These are phyloP conservation scores for Betula pendula DNA, from an alignment of 306 rosid species.

Conservation along the genomic window DNA sequence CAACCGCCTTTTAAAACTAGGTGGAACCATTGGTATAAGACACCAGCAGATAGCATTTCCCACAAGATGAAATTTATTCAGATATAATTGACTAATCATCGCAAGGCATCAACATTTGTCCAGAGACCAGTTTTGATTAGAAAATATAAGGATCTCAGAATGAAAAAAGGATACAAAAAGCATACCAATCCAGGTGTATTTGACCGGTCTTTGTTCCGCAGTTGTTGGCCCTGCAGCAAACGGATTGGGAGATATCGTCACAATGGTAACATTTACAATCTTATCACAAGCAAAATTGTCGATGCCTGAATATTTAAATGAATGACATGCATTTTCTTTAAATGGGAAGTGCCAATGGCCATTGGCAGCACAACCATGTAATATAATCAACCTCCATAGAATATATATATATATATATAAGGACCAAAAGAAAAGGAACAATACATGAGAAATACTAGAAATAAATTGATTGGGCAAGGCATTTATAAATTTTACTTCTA, in stretches of 20 bases:
- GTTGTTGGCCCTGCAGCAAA: slow-evolving; percentile 45
- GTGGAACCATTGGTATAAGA: not conserved
- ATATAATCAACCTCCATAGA: not conserved
- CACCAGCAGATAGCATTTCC: slow-evolving; percentile 14
- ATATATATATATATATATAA: too few species aligned
- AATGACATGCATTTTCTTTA: slow-evolving; percentile 9
- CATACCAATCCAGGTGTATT: slow-evolving; percentile 63
- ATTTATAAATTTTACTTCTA: not conserved
- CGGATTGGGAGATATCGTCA: slow-evolving; percentile 13
- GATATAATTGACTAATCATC: slow-evolving; percentile 27
- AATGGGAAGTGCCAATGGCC: slow-evolving; percentile 18
- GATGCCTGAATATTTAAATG: slow-evolving; percentile 5
- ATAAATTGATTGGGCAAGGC: not conserved
- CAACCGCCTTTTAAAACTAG: not conserved
- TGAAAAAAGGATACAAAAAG: slow-evolving; percentile 33
- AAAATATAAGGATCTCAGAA: slow-evolving; percentile 8
- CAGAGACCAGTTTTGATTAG: not conserved
- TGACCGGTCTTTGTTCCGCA: slow-evolving; percentile 32
- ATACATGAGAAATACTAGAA: not conserved
- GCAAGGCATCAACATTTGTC: slow-evolving; percentile 17
- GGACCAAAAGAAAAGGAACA: not conserved
- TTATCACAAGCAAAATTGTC: slow-evolving; percentile 23
- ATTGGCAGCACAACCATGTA: slow-evolving; percentile 15
- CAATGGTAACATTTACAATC: slow-evolving; percentile 7
- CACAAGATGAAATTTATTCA: slow-evolving; percentile 11